Evolutionary conservation across 1,284 basidiomycete genomes (phyloP).

Genomic region (Hypsizygus ulmarius): DNA sequence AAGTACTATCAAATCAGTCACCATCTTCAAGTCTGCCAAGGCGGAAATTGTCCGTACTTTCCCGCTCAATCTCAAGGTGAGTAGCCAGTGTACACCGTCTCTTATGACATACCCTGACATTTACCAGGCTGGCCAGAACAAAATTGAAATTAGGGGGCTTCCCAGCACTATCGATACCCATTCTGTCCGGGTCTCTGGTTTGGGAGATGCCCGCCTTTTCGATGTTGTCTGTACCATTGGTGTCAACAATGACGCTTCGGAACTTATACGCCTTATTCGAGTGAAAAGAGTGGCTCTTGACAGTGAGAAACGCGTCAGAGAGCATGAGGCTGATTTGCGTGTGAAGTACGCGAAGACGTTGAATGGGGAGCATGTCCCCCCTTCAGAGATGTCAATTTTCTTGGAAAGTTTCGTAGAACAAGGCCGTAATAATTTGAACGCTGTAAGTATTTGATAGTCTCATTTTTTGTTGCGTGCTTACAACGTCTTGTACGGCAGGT

Average conservation of each 20-base stretch:
- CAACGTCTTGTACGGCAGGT: constrained; percentile 12
- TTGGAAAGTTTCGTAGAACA: constrained; percentile 41
- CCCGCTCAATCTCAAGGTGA: constrained; percentile 33
- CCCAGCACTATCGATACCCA: constrained; percentile 46
- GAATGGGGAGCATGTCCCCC: constrained; percentile 40
- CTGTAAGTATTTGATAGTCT: constrained; percentile 22
- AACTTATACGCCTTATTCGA: constrained; percentile 35
- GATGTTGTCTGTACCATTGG: constrained; percentile 35
- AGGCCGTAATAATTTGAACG: constrained; percentile 35
- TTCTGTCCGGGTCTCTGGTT: constrained; percentile 47
- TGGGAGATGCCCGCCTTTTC: constrained; percentile 45
- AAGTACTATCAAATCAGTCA: constrained; percentile 43
- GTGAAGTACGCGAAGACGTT: constrained; percentile 43
- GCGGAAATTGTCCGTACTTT: constrained; percentile 43
- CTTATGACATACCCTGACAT: not conserved
- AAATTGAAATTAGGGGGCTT: constrained; percentile 44
- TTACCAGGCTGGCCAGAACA: constrained; percentile 46
- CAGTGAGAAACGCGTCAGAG: constrained; percentile 35
- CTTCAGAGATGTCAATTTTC: constrained; percentile 37
- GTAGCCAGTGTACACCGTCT: not conserved
- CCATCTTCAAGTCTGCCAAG: constrained; percentile 40
- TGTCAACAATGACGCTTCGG: constrained; percentile 22
- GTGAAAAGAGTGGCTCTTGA: constrained; percentile 34
- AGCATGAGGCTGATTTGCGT: constrained; percentile 41
- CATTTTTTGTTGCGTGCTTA: not conserved